Conservation (phyloP, 2,329 filamentous ascomycete genomes). For the Hypoxylon rubiginosum region DNA sequence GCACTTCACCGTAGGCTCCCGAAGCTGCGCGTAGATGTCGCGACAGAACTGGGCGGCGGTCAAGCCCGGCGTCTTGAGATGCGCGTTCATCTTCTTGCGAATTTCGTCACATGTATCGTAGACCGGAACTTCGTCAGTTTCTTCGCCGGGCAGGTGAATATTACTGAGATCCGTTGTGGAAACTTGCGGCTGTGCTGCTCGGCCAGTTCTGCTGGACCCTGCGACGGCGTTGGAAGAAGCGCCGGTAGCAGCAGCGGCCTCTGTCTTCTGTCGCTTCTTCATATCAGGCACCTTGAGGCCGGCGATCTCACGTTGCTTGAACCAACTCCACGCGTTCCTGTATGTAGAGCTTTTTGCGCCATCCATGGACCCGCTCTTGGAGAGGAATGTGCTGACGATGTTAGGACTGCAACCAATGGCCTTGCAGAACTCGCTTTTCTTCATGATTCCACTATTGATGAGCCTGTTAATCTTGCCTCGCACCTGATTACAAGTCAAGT, state of each 20-base stretch:
- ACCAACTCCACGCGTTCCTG: slow-evolving; percentile 41
- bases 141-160: slow-evolving; percentile 60
- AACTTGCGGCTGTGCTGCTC: slow-evolving; percentile 9
- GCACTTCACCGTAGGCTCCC: slow-evolving; percentile 50
- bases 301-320: slow-evolving; percentile 44
- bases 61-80: slow-evolving; percentile 61
- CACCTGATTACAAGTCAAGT: slow-evolving; percentile 38
- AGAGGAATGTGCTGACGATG: slow-evolving; percentile 37
- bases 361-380: slow-evolving; percentile 33
- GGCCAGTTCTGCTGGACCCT: background rate
- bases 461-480: slow-evolving; percentile 44
- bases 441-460: slow-evolving; percentile 45
- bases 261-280: slow-evolving; percentile 44
- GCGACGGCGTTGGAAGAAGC: background rate
- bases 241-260: slow-evolving; percentile 29
- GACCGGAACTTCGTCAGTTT: slow-evolving; percentile 59
- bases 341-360: slow-evolving; percentile 32
- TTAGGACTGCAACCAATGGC: slow-evolving; percentile 30
- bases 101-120: slow-evolving; percentile 71
- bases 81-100: slow-evolving; percentile 66
- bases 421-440: slow-evolving; percentile 43
- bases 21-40: slow-evolving; percentile 56
- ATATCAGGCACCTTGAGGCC: slow-evolving; percentile 46
- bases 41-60: slow-evolving; percentile 64
- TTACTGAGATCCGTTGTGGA: slow-evolving; percentile 53